Percentiles rank a stretch among this genome's conserved stretches.
Conservation (phyloP, 805 yeast genomes). For the Candida stauntonica region DNA sequence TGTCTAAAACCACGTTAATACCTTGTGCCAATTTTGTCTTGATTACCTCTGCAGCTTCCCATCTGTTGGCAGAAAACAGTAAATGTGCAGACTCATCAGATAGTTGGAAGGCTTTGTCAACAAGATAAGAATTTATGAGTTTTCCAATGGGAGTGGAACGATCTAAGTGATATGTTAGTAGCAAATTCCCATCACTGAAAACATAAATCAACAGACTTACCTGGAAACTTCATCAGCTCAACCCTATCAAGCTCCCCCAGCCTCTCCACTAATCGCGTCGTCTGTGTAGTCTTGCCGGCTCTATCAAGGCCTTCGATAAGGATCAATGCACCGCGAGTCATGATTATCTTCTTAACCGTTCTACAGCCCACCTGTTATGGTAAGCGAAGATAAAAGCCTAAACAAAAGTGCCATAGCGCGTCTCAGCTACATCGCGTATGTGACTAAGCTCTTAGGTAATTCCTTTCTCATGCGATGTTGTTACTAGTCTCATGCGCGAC, state of each 20-base stretch:
- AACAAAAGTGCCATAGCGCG: neutral
- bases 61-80: slow-evolving; percentile 86
- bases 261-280: slow-evolving; percentile 35
- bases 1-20: slow-evolving; percentile 61
- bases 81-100: slow-evolving; percentile 83
- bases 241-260: slow-evolving; percentile 32
- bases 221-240: slow-evolving; percentile 71
- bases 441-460: too few species aligned
- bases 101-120: slow-evolving; percentile 42
- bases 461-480: too few species aligned
- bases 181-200: neutral
- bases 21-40: slow-evolving; percentile 46
- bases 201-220: slow-evolving; percentile 16
- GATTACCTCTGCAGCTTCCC: slow-evolving; percentile 69
- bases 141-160: slow-evolving; percentile 78
- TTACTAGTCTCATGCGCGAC: neutral
- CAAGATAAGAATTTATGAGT: slow-evolving; percentile 69
- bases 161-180: slow-evolving; percentile 33
- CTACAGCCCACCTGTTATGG: too few species aligned
- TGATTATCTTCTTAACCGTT: neutral
- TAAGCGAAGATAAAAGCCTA: neutral
- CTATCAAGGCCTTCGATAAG: slow-evolving; percentile 92
- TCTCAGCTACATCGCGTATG: too few species aligned
- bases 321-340: slow-evolving; percentile 64
- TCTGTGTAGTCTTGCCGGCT: slow-evolving; percentile 91